Conservation (phyloP, 75 land plant genomes). For the Pinus albicaulis region DNA sequence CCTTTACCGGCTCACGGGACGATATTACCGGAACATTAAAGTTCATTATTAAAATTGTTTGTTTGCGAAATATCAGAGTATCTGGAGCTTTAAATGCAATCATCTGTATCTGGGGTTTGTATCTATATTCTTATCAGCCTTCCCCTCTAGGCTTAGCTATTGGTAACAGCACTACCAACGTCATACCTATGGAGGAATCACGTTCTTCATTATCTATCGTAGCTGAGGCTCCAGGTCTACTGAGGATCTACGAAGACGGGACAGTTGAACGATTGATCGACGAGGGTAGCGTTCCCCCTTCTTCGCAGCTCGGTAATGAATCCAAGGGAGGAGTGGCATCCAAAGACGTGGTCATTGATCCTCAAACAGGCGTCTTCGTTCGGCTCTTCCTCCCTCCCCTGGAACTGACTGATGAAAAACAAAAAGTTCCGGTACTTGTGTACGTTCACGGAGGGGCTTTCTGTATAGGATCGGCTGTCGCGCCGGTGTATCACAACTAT, state of each 20-base stretch:
- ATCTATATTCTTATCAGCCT: too few relatives aligned
- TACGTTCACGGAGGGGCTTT: conserved; percentile 11
- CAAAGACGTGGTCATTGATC: background rate
- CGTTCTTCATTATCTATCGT: too few relatives aligned
- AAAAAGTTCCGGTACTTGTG: background rate
- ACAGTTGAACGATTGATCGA: conserved; percentile 20
- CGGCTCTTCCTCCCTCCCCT: conserved; percentile 31
- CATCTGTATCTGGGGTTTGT: too few relatives aligned
- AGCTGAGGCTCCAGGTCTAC: too few relatives aligned
- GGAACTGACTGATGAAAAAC: background rate
- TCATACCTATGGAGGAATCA: too few relatives aligned
- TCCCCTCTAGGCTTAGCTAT: too few relatives aligned
- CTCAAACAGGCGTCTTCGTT: background rate
- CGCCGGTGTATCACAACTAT: conserved; percentile 17
- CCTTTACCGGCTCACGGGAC: too few relatives aligned
- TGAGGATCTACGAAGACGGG: conserved; percentile 25
- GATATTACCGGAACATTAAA: too few relatives aligned
- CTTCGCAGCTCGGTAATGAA: background rate
- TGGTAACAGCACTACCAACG: too few relatives aligned
- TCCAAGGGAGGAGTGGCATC: conserved; percentile 18
- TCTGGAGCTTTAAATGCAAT: too few relatives aligned
- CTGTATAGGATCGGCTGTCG: conserved; percentile 18
- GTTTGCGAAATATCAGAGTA: too few relatives aligned
- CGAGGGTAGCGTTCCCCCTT: conserved; percentile 17
- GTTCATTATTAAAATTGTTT: too few relatives aligned